Conservation (phyloP, 2,329 filamentous ascomycete species). For the Neonectria punicea region DNA sequence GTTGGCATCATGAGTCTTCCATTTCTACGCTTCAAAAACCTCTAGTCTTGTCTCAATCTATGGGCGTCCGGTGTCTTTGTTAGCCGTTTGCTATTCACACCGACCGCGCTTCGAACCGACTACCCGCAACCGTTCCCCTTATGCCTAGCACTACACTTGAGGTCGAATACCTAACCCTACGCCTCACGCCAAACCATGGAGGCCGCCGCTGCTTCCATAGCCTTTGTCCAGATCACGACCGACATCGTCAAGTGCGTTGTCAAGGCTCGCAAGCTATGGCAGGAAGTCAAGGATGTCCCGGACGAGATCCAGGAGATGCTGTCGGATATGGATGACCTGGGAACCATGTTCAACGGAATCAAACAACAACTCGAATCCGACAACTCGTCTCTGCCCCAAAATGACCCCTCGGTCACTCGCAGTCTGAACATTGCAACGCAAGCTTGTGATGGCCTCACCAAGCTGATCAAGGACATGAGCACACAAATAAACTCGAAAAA, state of each 20-base stretch:
- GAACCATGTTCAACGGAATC: constrained; percentile 30
- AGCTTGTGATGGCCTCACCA: constrained; percentile 27
- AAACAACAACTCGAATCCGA: constrained; percentile 27
- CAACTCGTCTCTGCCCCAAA: constrained; percentile 4
- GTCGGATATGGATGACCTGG: constrained; percentile 25
- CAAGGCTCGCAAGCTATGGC: constrained; percentile 38
- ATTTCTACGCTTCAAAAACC: not conserved
- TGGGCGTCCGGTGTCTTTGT: not conserved
- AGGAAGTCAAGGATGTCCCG: constrained; percentile 39
- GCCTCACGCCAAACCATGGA: constrained; percentile 25
- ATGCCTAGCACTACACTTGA: not conserved
- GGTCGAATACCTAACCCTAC: not conserved
- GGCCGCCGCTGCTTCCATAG: constrained; percentile 36
- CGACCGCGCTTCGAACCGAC: not conserved
- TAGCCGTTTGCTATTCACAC: not conserved
- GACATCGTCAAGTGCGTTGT: constrained; percentile 35
- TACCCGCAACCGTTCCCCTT: not conserved
- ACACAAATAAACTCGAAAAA: constrained; percentile 26
- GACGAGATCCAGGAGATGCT: constrained; percentile 35
- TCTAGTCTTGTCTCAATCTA: not conserved
- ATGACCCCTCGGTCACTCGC: constrained; percentile 6
- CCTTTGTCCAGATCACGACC: constrained; percentile 38
- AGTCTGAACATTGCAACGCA: constrained; percentile 24
- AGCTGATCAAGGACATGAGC: constrained; percentile 28
- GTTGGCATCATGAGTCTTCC: not conserved